These are phyloP conservation scores for Penicillium goetzii DNA, from an alignment of 495 filamentous ascomycete species.

Conservation along the genomic window DNA sequence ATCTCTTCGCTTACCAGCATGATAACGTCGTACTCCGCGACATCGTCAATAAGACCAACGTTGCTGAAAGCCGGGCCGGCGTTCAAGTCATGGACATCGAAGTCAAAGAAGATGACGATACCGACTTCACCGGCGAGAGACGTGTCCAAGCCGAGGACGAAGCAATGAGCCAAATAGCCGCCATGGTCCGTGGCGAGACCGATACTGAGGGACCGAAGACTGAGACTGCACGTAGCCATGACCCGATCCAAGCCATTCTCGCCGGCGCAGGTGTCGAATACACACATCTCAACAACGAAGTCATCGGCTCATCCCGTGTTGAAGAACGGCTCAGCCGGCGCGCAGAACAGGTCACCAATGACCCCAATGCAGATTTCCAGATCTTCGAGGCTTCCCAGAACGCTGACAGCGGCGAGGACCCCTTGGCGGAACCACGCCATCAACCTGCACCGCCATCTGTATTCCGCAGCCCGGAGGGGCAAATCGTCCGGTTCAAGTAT, in stretches of 20 bases:
- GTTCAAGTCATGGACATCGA: slow-evolving; percentile 79
- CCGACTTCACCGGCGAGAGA: slow-evolving; percentile 26
- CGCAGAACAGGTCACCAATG: slow-evolving; percentile 64
- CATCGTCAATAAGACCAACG: slow-evolving; percentile 97
- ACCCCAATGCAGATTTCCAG: slow-evolving; percentile 51
- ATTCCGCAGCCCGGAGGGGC: slow-evolving; percentile 25
- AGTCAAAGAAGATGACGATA: slow-evolving; percentile 61
- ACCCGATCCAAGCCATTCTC: slow-evolving; percentile 88
- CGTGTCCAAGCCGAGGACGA: slow-evolving; percentile 45
- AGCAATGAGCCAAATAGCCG: slow-evolving; percentile 77
- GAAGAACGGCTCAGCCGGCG: slow-evolving; percentile 78
- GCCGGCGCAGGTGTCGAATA: slow-evolving; percentile 90
- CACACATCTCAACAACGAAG: slow-evolving; percentile 94
- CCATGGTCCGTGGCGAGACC: slow-evolving; percentile 63
- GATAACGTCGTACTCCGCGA: slow-evolving; percentile 82
- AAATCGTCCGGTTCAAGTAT: slow-evolving; percentile 63
- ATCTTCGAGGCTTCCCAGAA: slow-evolving; percentile 53
- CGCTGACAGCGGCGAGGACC: neutral
- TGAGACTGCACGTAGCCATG: slow-evolving; percentile 52
- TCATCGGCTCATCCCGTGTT: slow-evolving; percentile 84
- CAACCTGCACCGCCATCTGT: neutral
- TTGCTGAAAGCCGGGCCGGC: slow-evolving; percentile 88
- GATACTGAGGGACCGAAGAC: slow-evolving; percentile 36
- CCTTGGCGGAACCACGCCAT: slow-evolving; percentile 3
- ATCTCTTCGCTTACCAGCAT: slow-evolving; percentile 82